Percentiles rank a stretch among this genome's conserved stretches.
phyloP scores from a whole-genome alignment of 345 rosid species.

The Sonneratia caseolaris region DNA sequence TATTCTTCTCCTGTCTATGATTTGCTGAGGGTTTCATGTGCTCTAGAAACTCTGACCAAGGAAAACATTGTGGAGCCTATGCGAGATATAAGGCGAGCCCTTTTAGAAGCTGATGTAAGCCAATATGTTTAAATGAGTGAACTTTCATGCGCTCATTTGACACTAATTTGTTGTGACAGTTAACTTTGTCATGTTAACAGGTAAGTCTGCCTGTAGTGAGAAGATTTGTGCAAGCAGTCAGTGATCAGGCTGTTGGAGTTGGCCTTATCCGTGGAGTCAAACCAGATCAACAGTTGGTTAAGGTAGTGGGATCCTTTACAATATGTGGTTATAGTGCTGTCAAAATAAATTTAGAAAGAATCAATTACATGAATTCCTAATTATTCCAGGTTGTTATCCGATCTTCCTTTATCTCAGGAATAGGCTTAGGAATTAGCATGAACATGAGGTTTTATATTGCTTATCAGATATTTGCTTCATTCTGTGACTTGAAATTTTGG shows the following conservation, averaged over 20 bases:
- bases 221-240: slow-evolving; percentile 83
- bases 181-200: slow-evolving; percentile 31
- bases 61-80: slow-evolving; percentile 94
- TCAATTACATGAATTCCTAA: not conserved
- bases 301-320: slow-evolving; percentile 27
- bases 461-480: not conserved
- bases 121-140: slow-evolving; percentile 3
- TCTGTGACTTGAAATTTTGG: not conserved
- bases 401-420: not conserved
- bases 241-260: slow-evolving; percentile 84
- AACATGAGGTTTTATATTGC: not conserved
- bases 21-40: slow-evolving; percentile 9
- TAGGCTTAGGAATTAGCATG: not conserved
- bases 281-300: slow-evolving; percentile 95
- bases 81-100: slow-evolving; percentile 95
- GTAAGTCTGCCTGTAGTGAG: slow-evolving; percentile 97
- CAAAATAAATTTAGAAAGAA: not conserved
- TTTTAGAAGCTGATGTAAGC: slow-evolving; percentile 97
- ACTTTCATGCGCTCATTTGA: not conserved
- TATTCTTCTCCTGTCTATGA: slow-evolving; percentile 4
- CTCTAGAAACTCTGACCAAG: slow-evolving; percentile 78
- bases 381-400: not conserved
- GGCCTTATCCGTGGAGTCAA: slow-evolving; percentile 80
- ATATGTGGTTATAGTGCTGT: not conserved
- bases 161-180: not conserved